Evolutionary conservation across 192 early-diverging fungal species (phyloP).

Genomic region (Gigaspora rosea): DNA sequence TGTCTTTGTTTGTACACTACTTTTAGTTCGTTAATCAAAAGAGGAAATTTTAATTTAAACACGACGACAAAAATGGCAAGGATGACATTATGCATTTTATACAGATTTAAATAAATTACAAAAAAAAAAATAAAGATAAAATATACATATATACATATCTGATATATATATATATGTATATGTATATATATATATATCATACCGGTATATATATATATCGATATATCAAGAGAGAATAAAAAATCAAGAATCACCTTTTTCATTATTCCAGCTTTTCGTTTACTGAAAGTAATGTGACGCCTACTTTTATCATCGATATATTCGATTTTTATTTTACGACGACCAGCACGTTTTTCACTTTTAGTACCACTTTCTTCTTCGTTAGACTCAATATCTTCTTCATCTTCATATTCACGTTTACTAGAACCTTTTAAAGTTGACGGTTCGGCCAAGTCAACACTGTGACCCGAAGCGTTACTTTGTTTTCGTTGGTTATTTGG

Average conservation of each 20-base stretch:
- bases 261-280: conserved; percentile 97
- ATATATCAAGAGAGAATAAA: too few species aligned
- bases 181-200: neutral
- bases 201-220: neutral
- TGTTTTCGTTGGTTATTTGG: conserved; percentile 13
- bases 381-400: conserved; percentile 67
- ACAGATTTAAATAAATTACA: too few species aligned
- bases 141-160: neutral
- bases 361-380: conserved; percentile 50
- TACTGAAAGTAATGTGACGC: conserved; percentile 93
- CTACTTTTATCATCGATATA: conserved; percentile 93
- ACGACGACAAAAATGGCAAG: neutral
- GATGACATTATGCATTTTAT: neutral
- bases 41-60: conserved; percentile 7
- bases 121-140: too few species aligned
- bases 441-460: neutral
- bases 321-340: conserved; percentile 96
- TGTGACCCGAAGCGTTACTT: conserved; percentile 17
- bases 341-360: conserved; percentile 69
- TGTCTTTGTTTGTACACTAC: neutral
- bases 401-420: conserved; percentile 47
- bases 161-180: neutral
- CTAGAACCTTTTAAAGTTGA: neutral
- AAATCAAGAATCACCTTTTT: conserved; percentile 66
- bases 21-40: neutral